phyloP scores from a whole-genome alignment of 192 early-diverging fungal genomes.

The Dissophora globulifera region DNA sequence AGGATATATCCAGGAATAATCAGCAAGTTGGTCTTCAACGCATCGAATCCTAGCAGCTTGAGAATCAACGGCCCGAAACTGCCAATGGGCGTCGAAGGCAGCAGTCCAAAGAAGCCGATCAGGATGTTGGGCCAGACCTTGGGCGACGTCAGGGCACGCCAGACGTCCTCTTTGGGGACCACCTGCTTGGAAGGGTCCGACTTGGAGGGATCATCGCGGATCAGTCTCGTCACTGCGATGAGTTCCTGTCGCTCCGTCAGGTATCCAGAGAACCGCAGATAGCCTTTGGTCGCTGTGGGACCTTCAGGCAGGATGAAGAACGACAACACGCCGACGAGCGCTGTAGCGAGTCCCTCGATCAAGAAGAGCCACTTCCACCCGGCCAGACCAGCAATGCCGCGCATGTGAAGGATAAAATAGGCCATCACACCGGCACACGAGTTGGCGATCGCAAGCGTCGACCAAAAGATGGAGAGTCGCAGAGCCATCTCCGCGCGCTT shows the following conservation, averaged over 20 bases:
- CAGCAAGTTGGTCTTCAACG: slow-evolving; percentile 55
- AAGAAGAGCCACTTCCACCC: slow-evolving; percentile 79
- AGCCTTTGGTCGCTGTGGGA: slow-evolving; percentile 48
- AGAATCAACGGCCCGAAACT: slow-evolving; percentile 55
- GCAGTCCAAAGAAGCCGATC: slow-evolving; percentile 54
- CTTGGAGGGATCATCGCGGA: slow-evolving; percentile 70
- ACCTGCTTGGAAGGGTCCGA: slow-evolving; percentile 48
- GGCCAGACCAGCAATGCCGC: slow-evolving; percentile 60
- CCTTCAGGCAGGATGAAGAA: slow-evolving; percentile 69
- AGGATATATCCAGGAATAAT: slow-evolving; percentile 49
- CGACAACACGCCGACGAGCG: slow-evolving; percentile 58
- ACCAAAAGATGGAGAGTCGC: slow-evolving; percentile 63
- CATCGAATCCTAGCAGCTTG: slow-evolving; percentile 49
- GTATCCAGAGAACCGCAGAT: slow-evolving; percentile 52
- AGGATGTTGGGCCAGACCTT: slow-evolving; percentile 48
- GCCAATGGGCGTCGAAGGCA: slow-evolving; percentile 40
- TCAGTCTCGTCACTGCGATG: slow-evolving; percentile 68
- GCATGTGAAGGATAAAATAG: slow-evolving; percentile 65
- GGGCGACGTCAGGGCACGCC: slow-evolving; percentile 29
- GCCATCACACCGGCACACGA: slow-evolving; percentile 66
- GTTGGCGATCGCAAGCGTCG: slow-evolving; percentile 60
- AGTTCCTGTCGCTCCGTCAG: slow-evolving; percentile 64
- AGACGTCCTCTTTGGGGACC: slow-evolving; percentile 38
- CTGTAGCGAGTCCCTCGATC: slow-evolving; percentile 68
- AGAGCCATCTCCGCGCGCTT: slow-evolving; percentile 60